Evolutionary conservation across 2,329 filamentous ascomycete genomes (phyloP).

Genomic region (Scolecobasidium constrictum): DNA sequence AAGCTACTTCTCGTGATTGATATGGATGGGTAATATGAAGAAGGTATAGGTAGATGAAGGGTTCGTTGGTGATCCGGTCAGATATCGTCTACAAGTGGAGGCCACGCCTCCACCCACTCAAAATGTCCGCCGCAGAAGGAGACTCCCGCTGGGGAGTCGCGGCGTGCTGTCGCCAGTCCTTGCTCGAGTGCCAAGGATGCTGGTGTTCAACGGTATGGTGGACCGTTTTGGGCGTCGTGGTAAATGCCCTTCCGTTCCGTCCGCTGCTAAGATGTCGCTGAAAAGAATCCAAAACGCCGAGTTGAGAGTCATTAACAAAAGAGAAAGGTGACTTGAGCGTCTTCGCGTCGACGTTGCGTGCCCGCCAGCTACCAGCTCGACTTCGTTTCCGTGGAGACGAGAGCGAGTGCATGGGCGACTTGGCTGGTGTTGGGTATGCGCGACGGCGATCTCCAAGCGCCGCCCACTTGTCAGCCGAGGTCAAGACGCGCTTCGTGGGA

Average conservation of each 20-base stretch:
- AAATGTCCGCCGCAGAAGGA: slow-evolving; percentile 70
- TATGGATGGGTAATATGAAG: too few species aligned
- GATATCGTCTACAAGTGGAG: slow-evolving; percentile 45
- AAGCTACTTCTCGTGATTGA: slow-evolving; percentile 5
- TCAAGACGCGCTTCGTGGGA: slow-evolving; percentile 47
- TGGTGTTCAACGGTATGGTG: background rate
- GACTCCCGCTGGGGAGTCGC: slow-evolving; percentile 47
- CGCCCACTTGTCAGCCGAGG: slow-evolving; percentile 72
- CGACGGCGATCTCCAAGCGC: slow-evolving; percentile 76
- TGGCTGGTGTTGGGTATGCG: slow-evolving; percentile 45
- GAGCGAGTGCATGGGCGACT: slow-evolving; percentile 28
- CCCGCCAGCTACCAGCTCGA: slow-evolving; percentile 25
- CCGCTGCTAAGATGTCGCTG: slow-evolving; percentile 12
- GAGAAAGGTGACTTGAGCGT: slow-evolving; percentile 14
- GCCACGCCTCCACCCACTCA: slow-evolving; percentile 85
- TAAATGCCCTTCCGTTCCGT: slow-evolving; percentile 14
- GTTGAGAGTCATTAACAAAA: slow-evolving; percentile 10
- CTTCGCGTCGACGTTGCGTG: slow-evolving; percentile 19
- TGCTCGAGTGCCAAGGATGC: slow-evolving; percentile 22
- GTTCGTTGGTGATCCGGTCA: slow-evolving; percentile 4
- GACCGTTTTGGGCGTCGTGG: background rate
- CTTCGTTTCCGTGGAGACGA: slow-evolving; percentile 23
- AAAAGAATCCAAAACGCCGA: slow-evolving; percentile 21
- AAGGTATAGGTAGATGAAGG: slow-evolving; percentile 8
- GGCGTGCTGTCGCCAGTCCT: slow-evolving; percentile 38